A percentile compares a stretch with the other conserved stretches of the same genome.
These are phyloP conservation scores for Aspergillus hancockii DNA, from an alignment of 495 filamentous ascomycete genomes.

Conservation along the genomic window DNA sequence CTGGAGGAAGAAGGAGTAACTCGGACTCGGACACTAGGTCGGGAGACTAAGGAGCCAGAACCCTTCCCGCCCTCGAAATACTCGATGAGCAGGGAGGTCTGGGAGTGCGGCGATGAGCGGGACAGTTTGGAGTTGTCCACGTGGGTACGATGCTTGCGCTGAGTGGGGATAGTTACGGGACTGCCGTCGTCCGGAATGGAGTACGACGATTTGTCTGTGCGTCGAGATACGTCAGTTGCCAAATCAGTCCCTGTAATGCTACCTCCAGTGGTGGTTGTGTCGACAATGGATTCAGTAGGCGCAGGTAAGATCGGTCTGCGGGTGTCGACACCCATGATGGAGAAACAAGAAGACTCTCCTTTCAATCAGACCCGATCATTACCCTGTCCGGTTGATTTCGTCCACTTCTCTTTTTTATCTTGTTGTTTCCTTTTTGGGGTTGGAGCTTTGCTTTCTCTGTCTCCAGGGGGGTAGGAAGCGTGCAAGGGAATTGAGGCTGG, in stretches of 20 bases:
- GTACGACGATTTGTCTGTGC: conserved; percentile 80
- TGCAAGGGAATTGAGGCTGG: conserved; percentile 22
- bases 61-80: conserved; percentile 92
- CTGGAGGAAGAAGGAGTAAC: conserved; percentile 76
- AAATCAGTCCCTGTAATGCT: conserved; percentile 71
- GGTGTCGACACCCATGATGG: conserved; percentile 71
- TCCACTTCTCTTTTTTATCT: background rate
- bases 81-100: conserved; percentile 94
- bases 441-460: conserved; percentile 7
- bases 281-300: conserved; percentile 76
- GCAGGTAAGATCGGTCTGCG: conserved; percentile 71
- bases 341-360: conserved; percentile 20
- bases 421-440: conserved; percentile 2
- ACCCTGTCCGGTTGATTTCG: conserved; percentile 18
- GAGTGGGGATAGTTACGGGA: conserved; percentile 81
- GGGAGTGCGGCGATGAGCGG: conserved; percentile 61
- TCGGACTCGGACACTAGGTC: conserved; percentile 93
- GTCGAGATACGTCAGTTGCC: conserved; percentile 74
- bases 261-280: conserved; percentile 50
- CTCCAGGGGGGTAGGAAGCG: conserved; percentile 13
- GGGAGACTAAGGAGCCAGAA: conserved; percentile 55
- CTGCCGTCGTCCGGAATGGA: conserved; percentile 95
- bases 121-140: conserved; percentile 56
- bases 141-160: conserved; percentile 56
- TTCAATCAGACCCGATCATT: conserved; percentile 40